Base-by-base conservation (phyloP, 768 basidiomycete species). In the Suillus variegatus region DNA sequence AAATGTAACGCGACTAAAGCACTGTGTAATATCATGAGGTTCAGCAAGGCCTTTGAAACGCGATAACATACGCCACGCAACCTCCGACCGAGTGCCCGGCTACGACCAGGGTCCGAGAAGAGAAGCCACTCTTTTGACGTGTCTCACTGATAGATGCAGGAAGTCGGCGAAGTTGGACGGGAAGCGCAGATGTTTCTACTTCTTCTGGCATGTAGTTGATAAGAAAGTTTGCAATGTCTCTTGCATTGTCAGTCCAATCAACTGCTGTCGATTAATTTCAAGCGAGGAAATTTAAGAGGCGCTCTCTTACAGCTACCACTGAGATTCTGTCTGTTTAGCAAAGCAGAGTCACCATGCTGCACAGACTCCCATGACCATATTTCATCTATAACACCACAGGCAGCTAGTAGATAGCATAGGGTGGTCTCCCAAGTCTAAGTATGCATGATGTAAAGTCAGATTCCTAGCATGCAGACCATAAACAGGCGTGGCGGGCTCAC, bases 1-100 rank as follows among this genome's bases (percentile, higher is more conserved):
- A 81, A 78, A 46, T 83, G 80, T 25, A 88, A 70, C 1, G 92
- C 90, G 1, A 88, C 91, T 54, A 88, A 83, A 22, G 85, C 74
- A 16, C 90, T 93, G 67, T 12, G n/a, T 22, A 25, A 25, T 8
- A 32, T 51, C 32, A 65, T 68, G n/a, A 66, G 52, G 25, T 47
- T 32, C 41, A 58, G n/a, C 12, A 12, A 82, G 32, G 32, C 20
- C 20, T 41, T 20, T 60, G 20, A 18, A 40, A 62, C 16, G 66
- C 20, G 57, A 63, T 13, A 61, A 81, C 92, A 71, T 72, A 93
- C 88, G 86, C 82, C 2, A 87, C 86, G 71, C 88, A 89, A 4
- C 91, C 95, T 25, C 95, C 93, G 47, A 92, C 77, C 54, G n/a
- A 95, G 72, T 97, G 96, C 0, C 94, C 95, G 2, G 94, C 78